Evolutionary conservation across 2,329 filamentous ascomycete genomes (phyloP), one percentile per base, ranked within the genome.

Genomic region (Metarhizium sp.): DNA sequence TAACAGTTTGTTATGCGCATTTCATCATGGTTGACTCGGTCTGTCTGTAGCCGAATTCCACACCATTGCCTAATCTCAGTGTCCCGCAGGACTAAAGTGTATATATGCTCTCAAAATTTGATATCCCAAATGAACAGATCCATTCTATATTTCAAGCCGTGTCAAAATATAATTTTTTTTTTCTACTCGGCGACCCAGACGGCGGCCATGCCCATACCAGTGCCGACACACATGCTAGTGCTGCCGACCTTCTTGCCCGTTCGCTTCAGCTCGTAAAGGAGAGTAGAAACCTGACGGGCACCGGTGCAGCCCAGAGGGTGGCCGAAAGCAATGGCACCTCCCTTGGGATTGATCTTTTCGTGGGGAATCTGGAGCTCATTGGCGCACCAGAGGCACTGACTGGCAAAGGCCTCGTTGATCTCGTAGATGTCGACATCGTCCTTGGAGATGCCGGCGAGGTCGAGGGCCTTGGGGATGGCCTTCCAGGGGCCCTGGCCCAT

Each of bases 381-480:
- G 60, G 89, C 84, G 72, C 91, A 96, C 88, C 88, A 97, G 62
- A 97, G 73, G 73, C 90, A 96, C 80, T 97, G 92, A 60, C 84
- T 89, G 36, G 94, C 94, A 71, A 99, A 99, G 1, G 94, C 94
- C 81, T 99, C 94, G 78, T 99, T 99, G 80, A 99, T 96, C 82
- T 99, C 94, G 67, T 83, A 97, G 67, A 97, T 92, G 70, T 97
- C 94, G 34, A 99, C 90, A 63, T 97, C 92, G 56, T 95, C 87
- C 73, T 86, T 90, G 69, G 78, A 79, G 64, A 99, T 84, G 58
- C 92, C 91, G 0, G 92, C 89, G 71, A 94, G 92, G 69, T 89
- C 81, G 55, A 96, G 85, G 4, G 90, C 92, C 69, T 92, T 88
- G 61, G 94, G 94, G 66, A 99, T 97, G 56, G 94, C 92, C 73